Evolutionary conservation across 192 early-diverging fungal species (phyloP), one percentile per base, ranked within the genome.

Genomic region (Linnemannia elongata): DNA sequence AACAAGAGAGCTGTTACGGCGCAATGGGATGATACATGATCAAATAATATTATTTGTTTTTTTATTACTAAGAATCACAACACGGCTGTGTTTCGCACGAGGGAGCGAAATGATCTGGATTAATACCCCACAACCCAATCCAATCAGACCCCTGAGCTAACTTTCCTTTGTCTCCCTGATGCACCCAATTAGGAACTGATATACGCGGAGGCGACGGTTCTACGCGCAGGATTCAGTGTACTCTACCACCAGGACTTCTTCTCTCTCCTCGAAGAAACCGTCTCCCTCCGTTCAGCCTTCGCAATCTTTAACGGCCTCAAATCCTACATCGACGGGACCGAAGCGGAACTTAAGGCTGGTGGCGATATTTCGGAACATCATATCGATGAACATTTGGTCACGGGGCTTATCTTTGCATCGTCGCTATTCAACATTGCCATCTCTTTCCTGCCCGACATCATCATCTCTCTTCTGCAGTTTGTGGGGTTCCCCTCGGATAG

Each of bases 401-500:
- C 94, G 44, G 96, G 96, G 49, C 90, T 97, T 3, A 91, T 95
- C 30, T 92, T 96, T 75, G 95, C 94, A 33, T 88, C 96, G 27
- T 95, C 95, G 7, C 82, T 91, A 66, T 97, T 97, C 84, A 96
- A 96, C 68, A 82, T 97, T 24, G 89, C 93, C n/a, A 90, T 97
- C n/a, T 95, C 94, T 38, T 91, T 96, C 76, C 75, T 98, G 42
- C 97, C 97, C 3, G 80, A 89, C 0, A 91, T 89, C 45, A 89
- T 96, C 20, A 84, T 97, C 63, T 91, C 93, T 27, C 81, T 98
- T 2, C 91, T 97, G 20, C 95, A 98, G 80, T 89, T 97, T 44
- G 94, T 97, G 15, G 97, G 97, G 0, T 97, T 97, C 84, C 85
- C 92, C 6, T 93, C 94, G 1, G 93, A 98, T 87, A 89, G 96